Evolutionary conservation across 169 alveolate genomes (phyloP).

Genomic region (Perkinsus olseni): DNA sequence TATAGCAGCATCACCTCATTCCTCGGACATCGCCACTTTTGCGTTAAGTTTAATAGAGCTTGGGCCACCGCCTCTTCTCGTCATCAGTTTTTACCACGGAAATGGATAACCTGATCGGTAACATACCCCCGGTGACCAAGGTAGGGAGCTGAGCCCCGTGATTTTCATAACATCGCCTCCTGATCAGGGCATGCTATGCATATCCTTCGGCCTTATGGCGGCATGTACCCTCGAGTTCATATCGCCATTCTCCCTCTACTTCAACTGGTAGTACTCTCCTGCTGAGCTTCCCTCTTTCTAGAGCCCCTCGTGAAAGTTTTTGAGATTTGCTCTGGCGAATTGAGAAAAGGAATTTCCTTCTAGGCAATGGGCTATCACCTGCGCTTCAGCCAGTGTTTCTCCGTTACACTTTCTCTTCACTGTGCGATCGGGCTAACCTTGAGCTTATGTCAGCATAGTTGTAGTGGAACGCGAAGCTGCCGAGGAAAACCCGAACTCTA

Average conservation of each 20-base stretch:
- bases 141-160: background rate
- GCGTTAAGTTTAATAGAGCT: too few species aligned
- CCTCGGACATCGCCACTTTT: background rate
- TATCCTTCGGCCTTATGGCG: slow-evolving; percentile 37
- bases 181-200: slow-evolving; percentile 10
- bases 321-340: background rate
- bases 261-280: slow-evolving; percentile 33
- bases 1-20: background rate
- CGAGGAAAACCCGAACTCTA: too few species aligned
- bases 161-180: background rate
- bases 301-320: background rate
- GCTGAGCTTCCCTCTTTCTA: background rate
- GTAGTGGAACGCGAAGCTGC: background rate
- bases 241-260: slow-evolving; percentile 39
- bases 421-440: background rate
- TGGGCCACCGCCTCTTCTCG: too few species aligned
- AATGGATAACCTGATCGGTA: slow-evolving; percentile 21
- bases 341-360: background rate
- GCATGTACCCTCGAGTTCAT: slow-evolving; percentile 40
- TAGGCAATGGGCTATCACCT: background rate
- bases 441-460: background rate
- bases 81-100: background rate
- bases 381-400: background rate
- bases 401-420: background rate
- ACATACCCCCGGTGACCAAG: slow-evolving; percentile 42